These are phyloP conservation scores for Fusarium caatingaense DNA, from an alignment of 2,329 filamentous ascomycete genomes.

Conservation along the genomic window DNA sequence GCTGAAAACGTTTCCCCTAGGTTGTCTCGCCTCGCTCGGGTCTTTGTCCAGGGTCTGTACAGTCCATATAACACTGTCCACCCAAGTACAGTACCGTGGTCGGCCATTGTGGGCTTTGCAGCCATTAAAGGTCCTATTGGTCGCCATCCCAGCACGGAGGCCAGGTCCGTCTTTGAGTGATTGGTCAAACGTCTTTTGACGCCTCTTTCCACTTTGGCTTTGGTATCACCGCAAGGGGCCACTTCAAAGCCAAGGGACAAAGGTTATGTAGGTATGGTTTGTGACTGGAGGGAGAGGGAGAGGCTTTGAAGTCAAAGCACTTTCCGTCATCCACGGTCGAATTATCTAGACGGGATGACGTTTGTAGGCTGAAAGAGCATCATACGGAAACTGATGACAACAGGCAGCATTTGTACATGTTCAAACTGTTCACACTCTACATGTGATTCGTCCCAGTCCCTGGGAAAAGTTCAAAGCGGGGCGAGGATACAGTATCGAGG, in stretches of 20 bases:
- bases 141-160: neutral
- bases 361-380: neutral
- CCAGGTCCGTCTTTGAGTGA: neutral
- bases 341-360: conserved; percentile 14
- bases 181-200: neutral
- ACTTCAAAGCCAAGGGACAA: neutral
- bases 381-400: neutral
- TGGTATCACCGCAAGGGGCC: neutral
- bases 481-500: neutral
- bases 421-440: neutral
- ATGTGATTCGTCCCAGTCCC: conserved; percentile 1
- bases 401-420: neutral
- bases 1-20: neutral
- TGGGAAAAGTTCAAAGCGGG: neutral
- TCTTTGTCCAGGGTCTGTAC: neutral
- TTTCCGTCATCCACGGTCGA: neutral
- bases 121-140: neutral
- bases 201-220: neutral
- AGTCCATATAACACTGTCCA: conserved; percentile 26
- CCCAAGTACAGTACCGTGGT: neutral
- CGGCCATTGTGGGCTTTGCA: neutral
- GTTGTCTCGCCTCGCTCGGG: neutral
- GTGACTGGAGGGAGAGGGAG: neutral
- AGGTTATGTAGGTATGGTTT: no score
- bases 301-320: neutral